phyloP scores from a whole-genome alignment of 2,329 filamentous ascomycete species.

The Colletotrichum scovillei region DNA sequence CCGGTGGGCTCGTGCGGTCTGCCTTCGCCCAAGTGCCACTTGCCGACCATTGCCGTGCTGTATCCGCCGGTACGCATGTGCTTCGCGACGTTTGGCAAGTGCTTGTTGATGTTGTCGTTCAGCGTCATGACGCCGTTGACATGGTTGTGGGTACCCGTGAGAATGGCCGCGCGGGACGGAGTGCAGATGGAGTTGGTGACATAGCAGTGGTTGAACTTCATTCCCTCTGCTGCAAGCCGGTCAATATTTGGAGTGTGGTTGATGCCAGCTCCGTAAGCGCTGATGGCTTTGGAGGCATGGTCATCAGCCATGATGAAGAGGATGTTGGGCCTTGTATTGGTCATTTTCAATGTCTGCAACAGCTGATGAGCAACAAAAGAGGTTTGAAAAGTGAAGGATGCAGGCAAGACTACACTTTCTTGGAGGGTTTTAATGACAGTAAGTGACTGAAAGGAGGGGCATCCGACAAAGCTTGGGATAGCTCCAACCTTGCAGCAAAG shows the following conservation, averaged over 20 bases:
- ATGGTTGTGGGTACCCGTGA: slow-evolving; percentile 63
- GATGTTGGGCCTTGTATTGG: slow-evolving; percentile 42
- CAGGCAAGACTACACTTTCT: not conserved
- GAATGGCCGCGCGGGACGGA: slow-evolving; percentile 60
- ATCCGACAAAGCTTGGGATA: not conserved
- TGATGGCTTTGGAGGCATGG: slow-evolving; percentile 62
- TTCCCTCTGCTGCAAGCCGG: slow-evolving; percentile 59
- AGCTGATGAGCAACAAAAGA: too few species aligned
- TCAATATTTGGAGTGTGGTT: slow-evolving; percentile 64
- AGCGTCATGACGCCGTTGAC: slow-evolving; percentile 64
- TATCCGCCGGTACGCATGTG: slow-evolving; percentile 58
- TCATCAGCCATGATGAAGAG: slow-evolving; percentile 67
- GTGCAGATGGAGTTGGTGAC: slow-evolving; percentile 66
- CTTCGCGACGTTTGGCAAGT: slow-evolving; percentile 63
- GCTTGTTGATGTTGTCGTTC: slow-evolving; percentile 60
- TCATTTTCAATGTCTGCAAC: not conserved
- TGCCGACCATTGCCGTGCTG: slow-evolving; percentile 63
- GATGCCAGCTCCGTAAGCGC: slow-evolving; percentile 61
- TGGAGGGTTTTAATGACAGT: not conserved
- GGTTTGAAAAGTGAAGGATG: not conserved
- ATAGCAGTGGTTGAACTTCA: slow-evolving; percentile 65
- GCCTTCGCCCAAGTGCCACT: slow-evolving; percentile 65
- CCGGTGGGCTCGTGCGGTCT: slow-evolving; percentile 57
- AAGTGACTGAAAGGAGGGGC: not conserved
- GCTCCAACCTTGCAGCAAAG: not conserved